A percentile compares a stretch with the other conserved stretches of the same genome.
Evolutionary conservation across 176 grass and related monocot species (phyloP).

Genomic region (Oryza meridionalis): DNA sequence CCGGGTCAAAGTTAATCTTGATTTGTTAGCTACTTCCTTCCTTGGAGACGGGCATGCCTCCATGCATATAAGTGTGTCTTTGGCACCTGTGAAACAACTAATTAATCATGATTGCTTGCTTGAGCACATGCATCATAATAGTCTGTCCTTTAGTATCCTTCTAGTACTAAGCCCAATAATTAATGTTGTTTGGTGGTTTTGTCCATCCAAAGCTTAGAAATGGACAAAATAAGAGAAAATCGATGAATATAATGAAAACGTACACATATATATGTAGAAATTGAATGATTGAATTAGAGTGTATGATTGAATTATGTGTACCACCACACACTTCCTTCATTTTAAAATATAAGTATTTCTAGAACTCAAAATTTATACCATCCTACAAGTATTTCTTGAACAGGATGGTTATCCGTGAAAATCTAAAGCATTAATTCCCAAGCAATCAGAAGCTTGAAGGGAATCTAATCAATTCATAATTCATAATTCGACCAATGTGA

Average conservation of each 20-base stretch:
- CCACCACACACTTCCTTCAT: too few species aligned
- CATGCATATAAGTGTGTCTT: neutral
- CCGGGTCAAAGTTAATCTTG: too few species aligned
- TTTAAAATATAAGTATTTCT: too few species aligned
- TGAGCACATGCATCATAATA: neutral
- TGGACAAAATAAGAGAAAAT: neutral
- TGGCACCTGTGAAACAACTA: neutral
- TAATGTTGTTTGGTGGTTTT: neutral
- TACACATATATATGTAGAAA: neutral
- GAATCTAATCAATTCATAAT: too few species aligned
- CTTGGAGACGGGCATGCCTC: neutral
- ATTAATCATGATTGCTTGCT: neutral
- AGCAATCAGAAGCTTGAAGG: too few species aligned
- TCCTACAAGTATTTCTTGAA: too few species aligned
- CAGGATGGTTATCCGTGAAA: too few species aligned
- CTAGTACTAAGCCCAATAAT: neutral
- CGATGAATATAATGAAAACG: neutral
- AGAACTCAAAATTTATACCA: too few species aligned
- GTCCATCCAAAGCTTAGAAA: neutral
- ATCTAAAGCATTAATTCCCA: too few species aligned
- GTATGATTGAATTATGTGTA: neutral
- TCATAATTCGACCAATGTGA: too few species aligned
- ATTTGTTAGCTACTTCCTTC: neutral
- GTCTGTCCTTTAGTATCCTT: neutral
- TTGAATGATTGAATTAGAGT: neutral